These are phyloP conservation scores for Microbotryum violaceum DNA, from an alignment of 1,284 basidiomycete species.

Conservation along the genomic window DNA sequence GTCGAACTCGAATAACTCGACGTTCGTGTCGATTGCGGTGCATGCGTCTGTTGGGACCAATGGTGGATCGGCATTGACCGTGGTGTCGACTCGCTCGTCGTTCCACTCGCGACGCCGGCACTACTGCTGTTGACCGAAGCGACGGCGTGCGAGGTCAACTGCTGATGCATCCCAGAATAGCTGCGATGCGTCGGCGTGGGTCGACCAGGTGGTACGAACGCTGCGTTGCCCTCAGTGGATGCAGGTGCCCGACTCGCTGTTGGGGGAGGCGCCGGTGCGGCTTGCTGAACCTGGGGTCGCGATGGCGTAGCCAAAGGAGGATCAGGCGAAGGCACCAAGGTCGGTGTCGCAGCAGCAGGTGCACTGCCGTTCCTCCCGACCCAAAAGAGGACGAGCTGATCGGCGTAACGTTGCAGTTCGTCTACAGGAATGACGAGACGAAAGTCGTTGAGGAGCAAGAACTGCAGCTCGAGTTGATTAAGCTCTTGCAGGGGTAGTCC, in stretches of 20 bases:
- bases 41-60: no score
- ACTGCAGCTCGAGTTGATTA: conserved; percentile 94
- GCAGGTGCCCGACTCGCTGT: neutral
- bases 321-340: neutral
- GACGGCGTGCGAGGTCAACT: no score
- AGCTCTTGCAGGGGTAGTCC: conserved; percentile 88
- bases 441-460: conserved; percentile 93
- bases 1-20: neutral
- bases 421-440: conserved; percentile 73
- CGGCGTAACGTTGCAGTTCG: conserved; percentile 92
- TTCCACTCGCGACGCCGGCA: no score
- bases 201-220: neutral
- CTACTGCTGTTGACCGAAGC: no score
- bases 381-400: conserved; percentile 62
- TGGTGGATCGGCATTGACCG: no score
- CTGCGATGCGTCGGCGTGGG: no score
- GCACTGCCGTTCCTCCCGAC: conserved; percentile 23
- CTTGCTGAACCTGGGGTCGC: neutral
- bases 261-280: neutral
- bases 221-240: neutral
- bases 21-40: neutral
- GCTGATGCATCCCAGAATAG: no score
- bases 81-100: no score
- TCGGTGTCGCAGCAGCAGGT: conserved; percentile 1
- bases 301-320: no score